Percentiles rank a stretch among this genome's conserved stretches.
Conservation (phyloP, 306 rosid genomes). For the Quercus aquifolioides region DNA sequence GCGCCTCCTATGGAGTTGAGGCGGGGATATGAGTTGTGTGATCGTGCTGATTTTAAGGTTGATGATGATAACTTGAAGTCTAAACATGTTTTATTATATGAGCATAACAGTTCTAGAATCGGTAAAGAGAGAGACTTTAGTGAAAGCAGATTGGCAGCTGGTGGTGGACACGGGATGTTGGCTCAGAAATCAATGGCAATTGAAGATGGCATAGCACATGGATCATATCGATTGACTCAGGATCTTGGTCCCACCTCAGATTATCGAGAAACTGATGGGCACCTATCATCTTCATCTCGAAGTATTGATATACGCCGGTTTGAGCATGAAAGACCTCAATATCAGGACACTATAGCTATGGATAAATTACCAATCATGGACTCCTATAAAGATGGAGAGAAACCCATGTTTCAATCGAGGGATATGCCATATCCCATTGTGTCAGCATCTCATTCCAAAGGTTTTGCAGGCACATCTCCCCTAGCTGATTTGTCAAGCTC, state of each 20-base stretch:
- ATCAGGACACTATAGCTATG: constrained; percentile 30
- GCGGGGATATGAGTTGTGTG: constrained; percentile 39
- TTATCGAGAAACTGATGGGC: constrained; percentile 37
- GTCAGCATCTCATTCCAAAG: constrained; percentile 53
- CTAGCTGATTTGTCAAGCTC: constrained; percentile 45
- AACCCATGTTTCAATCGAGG: constrained; percentile 39
- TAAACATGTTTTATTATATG: constrained; percentile 26
- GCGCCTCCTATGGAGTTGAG: constrained; percentile 39
- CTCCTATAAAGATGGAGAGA: constrained; percentile 37
- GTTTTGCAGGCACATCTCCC: constrained; percentile 47
- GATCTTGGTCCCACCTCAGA: constrained; percentile 27
- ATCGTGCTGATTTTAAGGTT: constrained; percentile 29
- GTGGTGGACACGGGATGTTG: constrained; percentile 33
- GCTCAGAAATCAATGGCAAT: constrained; percentile 38
- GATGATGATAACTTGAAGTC: constrained; percentile 34
- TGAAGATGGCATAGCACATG: constrained; percentile 37
- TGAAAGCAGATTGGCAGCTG: constrained; percentile 40
- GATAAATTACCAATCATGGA: constrained; percentile 44
- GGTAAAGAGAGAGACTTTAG: constrained; percentile 44
- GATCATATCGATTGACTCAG: constrained; percentile 46
- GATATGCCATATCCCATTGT: constrained; percentile 29
- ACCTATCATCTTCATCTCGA: constrained; percentile 36
- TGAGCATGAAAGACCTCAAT: constrained; percentile 51
- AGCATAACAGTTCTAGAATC: constrained; percentile 30
- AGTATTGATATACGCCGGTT: constrained; percentile 30